These are phyloP conservation scores for Leccinum rimulosum DNA, from an alignment of 768 basidiomycete species.

Conservation along the genomic window DNA sequence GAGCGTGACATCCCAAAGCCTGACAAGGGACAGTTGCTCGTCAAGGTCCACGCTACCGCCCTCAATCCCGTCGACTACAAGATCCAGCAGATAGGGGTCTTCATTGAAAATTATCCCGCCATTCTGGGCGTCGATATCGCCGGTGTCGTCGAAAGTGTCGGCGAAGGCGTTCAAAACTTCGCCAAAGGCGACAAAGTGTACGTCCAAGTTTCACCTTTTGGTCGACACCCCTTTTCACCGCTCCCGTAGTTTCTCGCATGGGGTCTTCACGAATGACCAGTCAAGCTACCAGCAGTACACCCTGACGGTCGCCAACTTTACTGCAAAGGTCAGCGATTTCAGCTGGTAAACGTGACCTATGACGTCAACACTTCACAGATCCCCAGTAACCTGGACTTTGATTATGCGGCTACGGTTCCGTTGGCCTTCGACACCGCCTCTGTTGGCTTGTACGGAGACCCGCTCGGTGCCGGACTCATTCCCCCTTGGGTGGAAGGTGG, in stretches of 20 bases:
- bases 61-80: slow-evolving; percentile 50
- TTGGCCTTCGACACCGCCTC: slow-evolving; percentile 46
- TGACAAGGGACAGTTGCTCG: slow-evolving; percentile 38
- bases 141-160: slow-evolving; percentile 39
- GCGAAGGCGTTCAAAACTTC: slow-evolving; percentile 34
- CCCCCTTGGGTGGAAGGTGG: slow-evolving; percentile 35
- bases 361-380: slow-evolving; percentile 33
- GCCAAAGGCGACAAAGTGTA: slow-evolving; percentile 43
- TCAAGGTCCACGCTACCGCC: slow-evolving; percentile 38
- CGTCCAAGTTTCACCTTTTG: background rate
- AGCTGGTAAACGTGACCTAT: background rate
- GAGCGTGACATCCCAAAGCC: slow-evolving; percentile 32
- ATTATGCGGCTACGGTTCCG: slow-evolving; percentile 47
- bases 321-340: slow-evolving; percentile 34
- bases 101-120: slow-evolving; percentile 36
- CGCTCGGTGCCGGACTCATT: slow-evolving; percentile 38
- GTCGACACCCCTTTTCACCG: background rate
- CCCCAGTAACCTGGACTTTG: slow-evolving; percentile 42
- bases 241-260: slow-evolving; percentile 18
- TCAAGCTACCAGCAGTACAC: slow-evolving; percentile 42
- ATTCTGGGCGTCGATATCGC: slow-evolving; percentile 36
- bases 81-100: slow-evolving; percentile 31
- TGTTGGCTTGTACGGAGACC: slow-evolving; percentile 42
- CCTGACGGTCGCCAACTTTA: slow-evolving; percentile 29
- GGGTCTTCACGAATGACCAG: slow-evolving; percentile 32